Conservation (phyloP, 257 asterid genomes). For the Nicotiana paniculata region DNA sequence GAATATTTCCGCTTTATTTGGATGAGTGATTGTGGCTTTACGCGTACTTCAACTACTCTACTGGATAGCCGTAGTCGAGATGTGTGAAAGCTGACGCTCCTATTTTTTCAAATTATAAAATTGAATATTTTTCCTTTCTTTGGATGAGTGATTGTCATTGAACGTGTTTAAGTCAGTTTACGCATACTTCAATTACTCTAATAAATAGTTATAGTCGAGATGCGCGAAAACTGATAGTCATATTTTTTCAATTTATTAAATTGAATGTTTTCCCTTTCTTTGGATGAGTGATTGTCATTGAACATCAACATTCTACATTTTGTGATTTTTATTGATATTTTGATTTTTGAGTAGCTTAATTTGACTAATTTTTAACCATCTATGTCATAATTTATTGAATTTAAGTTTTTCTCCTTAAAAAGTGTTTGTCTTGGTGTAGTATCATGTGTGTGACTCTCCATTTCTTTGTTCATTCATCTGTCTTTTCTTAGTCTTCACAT, state of each 20-base stretch:
- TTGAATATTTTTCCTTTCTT: not conserved
- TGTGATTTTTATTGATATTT: not conserved
- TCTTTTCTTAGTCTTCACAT: not conserved
- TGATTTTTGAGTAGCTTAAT: not conserved
- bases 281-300: not conserved
- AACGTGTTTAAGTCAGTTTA: not conserved
- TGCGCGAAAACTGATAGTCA: fast-evolving
- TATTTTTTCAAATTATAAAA: too few species aligned
- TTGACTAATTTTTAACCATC: not conserved
- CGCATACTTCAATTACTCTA: fast-evolving
- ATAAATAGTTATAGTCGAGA: not conserved
- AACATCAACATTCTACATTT: not conserved
- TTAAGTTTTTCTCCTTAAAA: not conserved
- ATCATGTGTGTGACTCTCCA: not conserved
- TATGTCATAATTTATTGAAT: too few species aligned
- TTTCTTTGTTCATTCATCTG: not conserved
- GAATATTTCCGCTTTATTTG: not conserved
- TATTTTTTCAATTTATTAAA: not conserved
- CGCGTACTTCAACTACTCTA: not conserved
- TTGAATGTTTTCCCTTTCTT: not conserved
- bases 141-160: not conserved
- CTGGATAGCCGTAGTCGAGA: not conserved
- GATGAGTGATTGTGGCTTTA: not conserved
- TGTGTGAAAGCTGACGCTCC: not conserved
- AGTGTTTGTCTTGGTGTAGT: not conserved